These are phyloP conservation scores for Cystobasidium pallidum DNA, from an alignment of 1,284 basidiomycete genomes.

Conservation along the genomic window DNA sequence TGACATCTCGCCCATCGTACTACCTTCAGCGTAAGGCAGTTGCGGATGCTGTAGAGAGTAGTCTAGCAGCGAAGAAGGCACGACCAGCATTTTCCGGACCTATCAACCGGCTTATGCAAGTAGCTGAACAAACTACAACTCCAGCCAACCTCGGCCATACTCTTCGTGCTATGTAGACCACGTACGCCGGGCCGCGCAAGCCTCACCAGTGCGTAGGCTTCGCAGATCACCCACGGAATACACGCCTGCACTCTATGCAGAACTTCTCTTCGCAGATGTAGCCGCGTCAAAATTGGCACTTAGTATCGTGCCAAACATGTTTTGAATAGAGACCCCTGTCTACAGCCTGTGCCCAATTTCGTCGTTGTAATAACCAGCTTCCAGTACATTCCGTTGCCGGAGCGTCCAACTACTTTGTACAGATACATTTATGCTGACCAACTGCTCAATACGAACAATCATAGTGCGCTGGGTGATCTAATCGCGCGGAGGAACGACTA, in stretches of 20 bases:
- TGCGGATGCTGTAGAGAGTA: background rate
- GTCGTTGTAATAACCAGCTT: background rate
- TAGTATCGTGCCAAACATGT: no score
- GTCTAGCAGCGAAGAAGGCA: background rate
- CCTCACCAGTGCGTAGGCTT: no score
- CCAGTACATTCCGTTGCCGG: background rate
- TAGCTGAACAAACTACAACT: background rate
- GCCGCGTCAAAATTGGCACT: background rate
- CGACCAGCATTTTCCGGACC: background rate
- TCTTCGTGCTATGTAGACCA: constrained; percentile 1
- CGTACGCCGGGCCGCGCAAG: no score
- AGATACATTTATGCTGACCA: constrained; percentile 3
- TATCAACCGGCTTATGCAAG: background rate
- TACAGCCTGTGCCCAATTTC: background rate
- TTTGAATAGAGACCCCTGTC: no score
- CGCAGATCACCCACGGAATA: no score
- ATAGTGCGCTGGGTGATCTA: background rate
- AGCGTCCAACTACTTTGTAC: background rate
- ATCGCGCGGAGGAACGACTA: background rate
- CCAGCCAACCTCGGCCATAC: background rate
- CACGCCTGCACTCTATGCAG: no score
- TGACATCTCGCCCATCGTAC: background rate
- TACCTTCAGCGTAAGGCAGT: constrained; percentile 13
- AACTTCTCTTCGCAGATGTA: background rate
- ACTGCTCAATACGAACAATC: background rate